Conservation (phyloP, 805 yeast species). For the Cyberlindnera americana region DNA sequence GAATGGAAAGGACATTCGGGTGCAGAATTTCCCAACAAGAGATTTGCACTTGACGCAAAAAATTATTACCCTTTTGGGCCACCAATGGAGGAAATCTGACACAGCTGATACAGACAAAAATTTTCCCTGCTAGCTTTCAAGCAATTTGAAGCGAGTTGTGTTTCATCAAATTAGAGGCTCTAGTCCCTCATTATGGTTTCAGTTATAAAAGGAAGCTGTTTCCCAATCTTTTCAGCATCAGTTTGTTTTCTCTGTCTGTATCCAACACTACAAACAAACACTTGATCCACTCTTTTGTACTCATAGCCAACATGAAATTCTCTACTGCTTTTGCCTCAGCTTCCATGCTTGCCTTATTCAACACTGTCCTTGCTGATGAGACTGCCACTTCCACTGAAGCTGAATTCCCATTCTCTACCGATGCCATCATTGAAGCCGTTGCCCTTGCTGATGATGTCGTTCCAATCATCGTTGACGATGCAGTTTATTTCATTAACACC, state of each 20-base stretch:
- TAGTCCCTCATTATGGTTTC: conserved; percentile 2
- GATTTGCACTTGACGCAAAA: conserved; percentile 11
- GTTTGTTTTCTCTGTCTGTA: neutral
- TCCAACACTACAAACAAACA: conserved; percentile 2
- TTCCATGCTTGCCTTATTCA: conserved; percentile 12
- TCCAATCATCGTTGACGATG: conserved; percentile 24
- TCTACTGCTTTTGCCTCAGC: conserved; percentile 15
- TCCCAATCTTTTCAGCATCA: too few species aligned
- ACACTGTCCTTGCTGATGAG: conserved; percentile 7
- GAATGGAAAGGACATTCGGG: too few species aligned
- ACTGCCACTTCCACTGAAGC: conserved; percentile 16
- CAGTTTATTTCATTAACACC: conserved; percentile 27
- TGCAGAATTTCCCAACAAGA: too few species aligned
- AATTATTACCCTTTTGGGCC: conserved; percentile 16
- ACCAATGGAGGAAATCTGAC: conserved; percentile 8
- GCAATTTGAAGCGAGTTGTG: neutral
- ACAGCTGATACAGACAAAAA: neutral
- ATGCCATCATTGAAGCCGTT: conserved; percentile 26
- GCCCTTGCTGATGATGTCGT: conserved; percentile 22
- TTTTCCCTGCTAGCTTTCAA: neutral
- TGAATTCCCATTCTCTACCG: conserved; percentile 28
- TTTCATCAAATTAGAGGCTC: too few species aligned
- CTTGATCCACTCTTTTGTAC: neutral
- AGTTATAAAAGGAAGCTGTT: too few species aligned
- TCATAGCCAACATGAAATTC: conserved; percentile 10